A percentile compares a stretch with the other conserved stretches of the same genome.
These are phyloP conservation scores for Cystofilobasidium capitatum DNA, from an alignment of 768 basidiomycete genomes.

Conservation along the genomic window DNA sequence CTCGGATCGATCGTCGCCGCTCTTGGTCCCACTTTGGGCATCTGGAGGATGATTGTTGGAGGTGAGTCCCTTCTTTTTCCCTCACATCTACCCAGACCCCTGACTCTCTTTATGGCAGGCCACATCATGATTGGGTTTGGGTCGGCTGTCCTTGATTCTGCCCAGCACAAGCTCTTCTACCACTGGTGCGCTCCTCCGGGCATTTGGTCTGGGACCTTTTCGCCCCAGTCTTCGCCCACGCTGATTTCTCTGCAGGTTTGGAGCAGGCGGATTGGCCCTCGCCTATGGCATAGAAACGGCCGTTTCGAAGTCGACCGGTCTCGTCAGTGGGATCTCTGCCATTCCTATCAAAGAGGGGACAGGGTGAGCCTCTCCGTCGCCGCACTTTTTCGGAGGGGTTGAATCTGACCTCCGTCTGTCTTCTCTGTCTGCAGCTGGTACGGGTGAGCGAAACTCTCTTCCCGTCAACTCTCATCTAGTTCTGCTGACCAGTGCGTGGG, in stretches of 20 bases:
- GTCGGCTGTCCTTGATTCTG: constrained; percentile 13
- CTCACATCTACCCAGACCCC: background rate
- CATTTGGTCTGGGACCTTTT: constrained; percentile 4
- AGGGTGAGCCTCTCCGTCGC: background rate
- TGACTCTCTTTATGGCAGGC: background rate
- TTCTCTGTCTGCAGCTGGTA: background rate
- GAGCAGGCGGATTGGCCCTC: background rate
- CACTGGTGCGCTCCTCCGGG: too few species aligned
- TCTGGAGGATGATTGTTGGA: constrained; percentile 13
- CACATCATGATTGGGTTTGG: constrained; percentile 12
- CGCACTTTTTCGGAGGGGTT: background rate
- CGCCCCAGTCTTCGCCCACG: background rate
- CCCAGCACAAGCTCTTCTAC: constrained; percentile 23
- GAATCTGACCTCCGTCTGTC: background rate
- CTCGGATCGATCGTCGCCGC: constrained; percentile 21
- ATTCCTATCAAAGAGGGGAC: constrained; percentile 10
- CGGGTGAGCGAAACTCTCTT: background rate
- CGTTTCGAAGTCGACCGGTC: background rate
- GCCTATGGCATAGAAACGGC: constrained; percentile 12
- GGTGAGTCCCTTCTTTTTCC: background rate
- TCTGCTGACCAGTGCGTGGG: too few species aligned
- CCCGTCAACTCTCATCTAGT: background rate
- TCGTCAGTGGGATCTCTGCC: constrained; percentile 1
- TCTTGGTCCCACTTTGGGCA: constrained; percentile 1
- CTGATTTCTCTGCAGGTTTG: too few species aligned